Conservation (phyloP, 1,284 basidiomycete genomes). For the Serendipita sp. region DNA sequence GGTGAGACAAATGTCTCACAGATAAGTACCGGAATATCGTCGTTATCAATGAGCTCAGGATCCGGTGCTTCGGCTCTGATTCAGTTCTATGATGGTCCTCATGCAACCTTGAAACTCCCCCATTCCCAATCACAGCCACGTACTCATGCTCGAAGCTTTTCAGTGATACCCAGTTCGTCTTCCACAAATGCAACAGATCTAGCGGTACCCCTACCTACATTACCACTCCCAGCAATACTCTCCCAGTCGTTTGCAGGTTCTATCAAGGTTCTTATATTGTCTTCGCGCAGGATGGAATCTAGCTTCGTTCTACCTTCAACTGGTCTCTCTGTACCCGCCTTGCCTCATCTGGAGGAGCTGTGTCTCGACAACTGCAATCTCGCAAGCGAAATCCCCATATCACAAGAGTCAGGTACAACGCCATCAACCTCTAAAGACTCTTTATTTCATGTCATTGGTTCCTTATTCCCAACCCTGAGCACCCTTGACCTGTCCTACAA, state of each 20-base stretch:
- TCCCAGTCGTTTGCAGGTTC: constrained; percentile 45
- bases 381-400: constrained; percentile 36
- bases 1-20: background rate
- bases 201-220: constrained; percentile 45
- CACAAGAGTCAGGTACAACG: constrained; percentile 15
- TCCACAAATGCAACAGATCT: constrained; percentile 29
- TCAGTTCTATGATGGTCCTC: constrained; percentile 42
- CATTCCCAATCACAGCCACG: constrained; percentile 34
- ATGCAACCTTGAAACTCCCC: constrained; percentile 49
- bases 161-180: constrained; percentile 27
- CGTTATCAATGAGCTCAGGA: background rate
- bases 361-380: constrained; percentile 56
- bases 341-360: constrained; percentile 57
- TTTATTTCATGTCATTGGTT: constrained; percentile 40
- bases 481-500: constrained; percentile 66
- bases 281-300: constrained; percentile 48
- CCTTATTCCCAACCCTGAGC: constrained; percentile 51
- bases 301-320: constrained; percentile 38
- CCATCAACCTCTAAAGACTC: constrained; percentile 32
- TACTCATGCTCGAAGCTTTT: constrained; percentile 46
- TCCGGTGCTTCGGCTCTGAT: constrained; percentile 18
- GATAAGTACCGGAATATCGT: constrained; percentile 11
- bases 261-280: constrained; percentile 45
- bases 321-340: constrained; percentile 22
- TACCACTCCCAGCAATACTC: constrained; percentile 47